These are phyloP conservation scores for Dionaea muscipula DNA, from an alignment of 179 eudicot species.

Conservation along the genomic window DNA sequence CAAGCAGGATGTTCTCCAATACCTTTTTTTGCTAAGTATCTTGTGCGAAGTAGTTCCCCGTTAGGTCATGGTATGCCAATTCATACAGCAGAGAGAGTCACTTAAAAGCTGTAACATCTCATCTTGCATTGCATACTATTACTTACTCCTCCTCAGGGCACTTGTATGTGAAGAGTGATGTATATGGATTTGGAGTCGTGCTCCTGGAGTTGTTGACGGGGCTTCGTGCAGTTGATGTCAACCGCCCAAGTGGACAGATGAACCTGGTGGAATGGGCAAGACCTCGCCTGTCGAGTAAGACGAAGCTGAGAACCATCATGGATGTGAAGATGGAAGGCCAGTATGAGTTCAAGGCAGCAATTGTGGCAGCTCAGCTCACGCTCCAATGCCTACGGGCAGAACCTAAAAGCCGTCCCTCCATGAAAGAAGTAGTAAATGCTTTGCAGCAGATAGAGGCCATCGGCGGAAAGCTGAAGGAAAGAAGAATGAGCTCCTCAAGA, in stretches of 20 bases:
- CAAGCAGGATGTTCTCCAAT: too few species aligned
- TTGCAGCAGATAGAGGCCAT: slow-evolving; percentile 18
- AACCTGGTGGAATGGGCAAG: slow-evolving; percentile 27
- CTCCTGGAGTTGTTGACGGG: slow-evolving; percentile 37
- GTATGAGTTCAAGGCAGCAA: slow-evolving; percentile 25
- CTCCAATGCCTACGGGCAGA: slow-evolving; percentile 16
- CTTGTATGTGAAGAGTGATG: slow-evolving; percentile 36
- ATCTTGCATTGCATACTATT: background rate
- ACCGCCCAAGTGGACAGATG: slow-evolving; percentile 29
- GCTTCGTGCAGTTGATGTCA: slow-evolving; percentile 25
- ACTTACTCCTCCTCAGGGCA: slow-evolving; percentile 18
- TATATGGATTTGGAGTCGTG: slow-evolving; percentile 37
- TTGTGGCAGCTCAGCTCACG: slow-evolving; percentile 21
- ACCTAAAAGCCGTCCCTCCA: slow-evolving; percentile 23
- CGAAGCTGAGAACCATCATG: slow-evolving; percentile 21
- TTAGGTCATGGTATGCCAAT: too few species aligned
- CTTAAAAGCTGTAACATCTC: too few species aligned
- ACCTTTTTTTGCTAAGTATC: too few species aligned
- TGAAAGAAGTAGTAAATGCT: slow-evolving; percentile 24
- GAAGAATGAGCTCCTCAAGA: background rate
- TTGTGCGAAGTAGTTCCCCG: too few species aligned
- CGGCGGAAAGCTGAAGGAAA: slow-evolving; percentile 12
- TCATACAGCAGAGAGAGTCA: too few species aligned
- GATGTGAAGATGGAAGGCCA: slow-evolving; percentile 25
- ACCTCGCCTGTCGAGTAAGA: slow-evolving; percentile 23